These are phyloP conservation scores for Umbelopsis sp. DNA, from an alignment of 192 early-diverging fungal species.

Conservation along the genomic window DNA sequence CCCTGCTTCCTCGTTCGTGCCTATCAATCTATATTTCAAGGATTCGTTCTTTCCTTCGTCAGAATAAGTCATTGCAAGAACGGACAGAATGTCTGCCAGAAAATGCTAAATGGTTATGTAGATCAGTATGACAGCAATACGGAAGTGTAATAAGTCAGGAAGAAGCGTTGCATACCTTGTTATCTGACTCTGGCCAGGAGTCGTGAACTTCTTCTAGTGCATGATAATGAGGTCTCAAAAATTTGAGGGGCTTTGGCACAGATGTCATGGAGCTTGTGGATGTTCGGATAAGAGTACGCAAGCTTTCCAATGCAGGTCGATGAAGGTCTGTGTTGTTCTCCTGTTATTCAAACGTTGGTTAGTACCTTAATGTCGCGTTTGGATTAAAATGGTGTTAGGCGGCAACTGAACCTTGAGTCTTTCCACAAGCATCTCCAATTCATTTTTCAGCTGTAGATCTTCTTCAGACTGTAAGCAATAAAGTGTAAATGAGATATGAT, in stretches of 20 bases:
- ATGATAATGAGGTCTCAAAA: constrained; percentile 83
- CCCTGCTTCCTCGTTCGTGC: constrained; percentile 75
- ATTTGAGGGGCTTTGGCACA: constrained; percentile 99
- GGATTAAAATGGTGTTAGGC: not conserved
- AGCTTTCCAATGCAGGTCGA: constrained; percentile 82
- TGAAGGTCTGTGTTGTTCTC: constrained; percentile 77
- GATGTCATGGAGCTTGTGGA: constrained; percentile 98
- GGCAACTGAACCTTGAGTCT: constrained; percentile 72
- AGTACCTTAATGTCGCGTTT: not conserved
- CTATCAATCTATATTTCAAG: constrained; percentile 84
- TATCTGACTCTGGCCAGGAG: constrained; percentile 69
- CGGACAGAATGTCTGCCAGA: constrained; percentile 94
- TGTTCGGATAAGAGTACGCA: constrained; percentile 89
- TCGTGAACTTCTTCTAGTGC: constrained; percentile 70
- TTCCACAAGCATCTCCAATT: constrained; percentile 94
- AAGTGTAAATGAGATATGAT: not conserved
- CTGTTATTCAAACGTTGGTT: constrained; percentile 31
- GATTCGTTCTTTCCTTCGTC: constrained; percentile 85
- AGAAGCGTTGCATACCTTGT: constrained; percentile 60
- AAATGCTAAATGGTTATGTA: constrained; percentile 42
- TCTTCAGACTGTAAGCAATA: constrained; percentile 82
- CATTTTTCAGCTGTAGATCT: constrained; percentile 89
- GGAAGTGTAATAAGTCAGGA: not conserved
- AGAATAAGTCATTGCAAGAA: constrained; percentile 94
- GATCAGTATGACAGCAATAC: not conserved